Evolutionary conservation across 352 stramenopile species (phyloP).

Genomic region (Ophiocytium majus): DNA sequence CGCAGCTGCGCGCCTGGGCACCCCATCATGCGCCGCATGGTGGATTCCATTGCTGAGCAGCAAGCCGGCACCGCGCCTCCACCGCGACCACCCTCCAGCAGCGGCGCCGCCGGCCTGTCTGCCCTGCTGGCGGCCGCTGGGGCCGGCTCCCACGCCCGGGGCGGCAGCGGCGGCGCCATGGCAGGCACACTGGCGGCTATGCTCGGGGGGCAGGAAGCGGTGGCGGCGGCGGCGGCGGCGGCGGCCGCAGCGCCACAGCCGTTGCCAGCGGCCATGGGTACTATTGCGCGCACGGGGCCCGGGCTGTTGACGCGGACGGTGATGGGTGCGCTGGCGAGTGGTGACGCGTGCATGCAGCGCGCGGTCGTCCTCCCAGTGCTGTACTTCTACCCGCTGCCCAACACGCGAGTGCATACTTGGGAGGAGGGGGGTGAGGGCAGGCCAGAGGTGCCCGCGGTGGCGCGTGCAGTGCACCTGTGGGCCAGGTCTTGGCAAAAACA

Average conservation of each 20-base stretch:
- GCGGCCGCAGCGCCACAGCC: background rate
- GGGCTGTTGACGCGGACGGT: constrained; percentile 4
- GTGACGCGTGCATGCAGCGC: background rate
- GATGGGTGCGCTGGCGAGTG: background rate
- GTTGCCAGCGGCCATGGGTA: background rate
- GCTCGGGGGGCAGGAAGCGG: background rate
- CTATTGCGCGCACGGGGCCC: background rate
- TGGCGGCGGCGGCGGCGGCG: background rate
- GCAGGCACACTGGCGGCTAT: background rate
- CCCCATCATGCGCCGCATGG: constrained; percentile 31
- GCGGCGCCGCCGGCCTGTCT: background rate
- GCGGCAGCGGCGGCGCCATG: too few species aligned
- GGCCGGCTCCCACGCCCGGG: too few species aligned
- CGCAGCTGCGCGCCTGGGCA: constrained; percentile 36
- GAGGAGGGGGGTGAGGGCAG: background rate
- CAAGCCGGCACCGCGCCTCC: background rate
- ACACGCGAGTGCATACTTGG: background rate
- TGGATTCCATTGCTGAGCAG: constrained; percentile 43
- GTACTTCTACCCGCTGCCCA: constrained; percentile 11
- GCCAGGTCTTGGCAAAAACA: background rate
- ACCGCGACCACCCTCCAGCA: background rate
- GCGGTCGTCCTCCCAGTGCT: background rate
- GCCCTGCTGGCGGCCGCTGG: background rate
- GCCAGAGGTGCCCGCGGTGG: background rate
- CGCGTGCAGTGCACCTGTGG: constrained; percentile 6